Conservation (phyloP, 306 rosid species). For the Abrus pulchellus region DNA sequence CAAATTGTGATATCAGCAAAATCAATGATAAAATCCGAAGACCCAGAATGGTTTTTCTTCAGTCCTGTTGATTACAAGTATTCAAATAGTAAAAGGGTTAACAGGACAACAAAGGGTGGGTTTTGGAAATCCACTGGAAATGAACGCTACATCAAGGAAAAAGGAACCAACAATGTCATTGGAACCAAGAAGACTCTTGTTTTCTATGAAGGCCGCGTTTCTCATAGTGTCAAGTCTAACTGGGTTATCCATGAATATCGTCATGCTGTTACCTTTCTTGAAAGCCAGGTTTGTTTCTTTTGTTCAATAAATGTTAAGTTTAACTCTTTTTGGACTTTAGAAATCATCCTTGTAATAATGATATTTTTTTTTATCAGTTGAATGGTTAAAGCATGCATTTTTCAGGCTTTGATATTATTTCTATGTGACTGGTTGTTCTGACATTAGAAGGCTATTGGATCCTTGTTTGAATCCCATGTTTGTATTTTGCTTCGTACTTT, state of each 20-base stretch:
- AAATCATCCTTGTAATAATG: no score
- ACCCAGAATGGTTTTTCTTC: conserved; percentile 72
- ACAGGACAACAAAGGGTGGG: conserved; percentile 61
- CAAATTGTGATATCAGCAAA: conserved; percentile 2
- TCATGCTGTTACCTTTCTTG: conserved; percentile 35
- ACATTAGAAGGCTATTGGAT: no score
- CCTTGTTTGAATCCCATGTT: no score
- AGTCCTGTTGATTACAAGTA: conserved; percentile 51
- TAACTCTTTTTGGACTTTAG: no score
- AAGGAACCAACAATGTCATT: conserved; percentile 43
- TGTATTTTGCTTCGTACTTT: no score
- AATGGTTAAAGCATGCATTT: no score
- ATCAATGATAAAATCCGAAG: conserved; percentile 48
- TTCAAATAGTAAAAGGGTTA: conserved; percentile 35
- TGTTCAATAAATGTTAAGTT: no score
- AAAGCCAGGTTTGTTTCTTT: conserved; percentile 51
- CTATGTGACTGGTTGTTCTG: no score
- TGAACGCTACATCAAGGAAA: conserved; percentile 47
- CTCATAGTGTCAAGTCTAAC: conserved; percentile 31
- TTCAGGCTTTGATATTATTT: no score
- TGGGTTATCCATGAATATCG: conserved; percentile 82
- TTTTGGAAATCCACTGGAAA: conserved; percentile 78
- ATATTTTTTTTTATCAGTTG: not conserved
- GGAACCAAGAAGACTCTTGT: conserved; percentile 78
- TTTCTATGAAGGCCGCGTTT: conserved; percentile 51